These are phyloP conservation scores for Zymoseptoria pseudotritici DNA, from an alignment of 2,329 filamentous ascomycete species.

Conservation along the genomic window DNA sequence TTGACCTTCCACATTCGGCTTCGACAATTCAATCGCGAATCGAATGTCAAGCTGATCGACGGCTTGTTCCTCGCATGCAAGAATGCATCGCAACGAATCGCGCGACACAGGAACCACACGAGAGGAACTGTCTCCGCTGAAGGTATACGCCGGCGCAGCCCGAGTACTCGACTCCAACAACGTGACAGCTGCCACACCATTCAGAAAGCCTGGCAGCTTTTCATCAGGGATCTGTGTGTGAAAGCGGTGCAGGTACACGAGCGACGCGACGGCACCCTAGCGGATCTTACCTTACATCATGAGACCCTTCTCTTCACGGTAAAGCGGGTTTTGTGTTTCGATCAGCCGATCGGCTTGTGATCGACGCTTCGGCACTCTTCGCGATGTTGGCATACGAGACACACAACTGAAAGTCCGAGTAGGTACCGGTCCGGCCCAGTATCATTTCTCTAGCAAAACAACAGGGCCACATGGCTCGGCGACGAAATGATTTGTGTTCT, in stretches of 20 bases:
- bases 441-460: not conserved
- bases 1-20: not conserved
- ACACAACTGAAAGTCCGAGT: not conserved
- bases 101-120: too few relatives aligned
- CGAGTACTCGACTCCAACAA: too few relatives aligned
- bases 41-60: too few relatives aligned
- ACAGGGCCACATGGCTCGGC: not conserved
- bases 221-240: not conserved
- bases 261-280: not conserved
- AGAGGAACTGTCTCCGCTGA: too few relatives aligned
- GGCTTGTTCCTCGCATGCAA: too few relatives aligned
- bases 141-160: too few relatives aligned
- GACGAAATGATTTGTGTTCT: not conserved
- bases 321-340: not conserved
- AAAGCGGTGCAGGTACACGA: not conserved
- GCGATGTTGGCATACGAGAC: not conserved
- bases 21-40: not conserved
- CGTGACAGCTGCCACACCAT: too few relatives aligned
- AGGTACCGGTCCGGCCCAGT: not conserved
- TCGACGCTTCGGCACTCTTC: not conserved
- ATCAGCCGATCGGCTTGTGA: not conserved
- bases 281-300: not conserved
- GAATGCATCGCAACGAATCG: too few relatives aligned
- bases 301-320: not conserved
- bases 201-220: not conserved